phyloP scores from a whole-genome alignment of 2,329 filamentous ascomycete species.

The Apiospora saccharicola region DNA sequence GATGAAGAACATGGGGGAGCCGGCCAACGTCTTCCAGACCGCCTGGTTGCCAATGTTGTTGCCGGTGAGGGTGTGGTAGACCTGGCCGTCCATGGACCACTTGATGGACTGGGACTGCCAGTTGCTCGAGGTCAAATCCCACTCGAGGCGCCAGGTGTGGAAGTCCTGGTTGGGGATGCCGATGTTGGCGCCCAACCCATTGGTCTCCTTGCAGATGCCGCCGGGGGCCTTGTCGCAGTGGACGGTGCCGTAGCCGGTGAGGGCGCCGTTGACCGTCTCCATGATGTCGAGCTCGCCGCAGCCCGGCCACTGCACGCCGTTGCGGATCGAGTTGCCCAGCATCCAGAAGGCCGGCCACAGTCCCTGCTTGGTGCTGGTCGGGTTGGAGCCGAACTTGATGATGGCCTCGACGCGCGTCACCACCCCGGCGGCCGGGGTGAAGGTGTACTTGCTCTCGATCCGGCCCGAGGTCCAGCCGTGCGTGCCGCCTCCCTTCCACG shows the following conservation, averaged over 20 bases:
- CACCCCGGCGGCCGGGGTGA: constrained; percentile 50
- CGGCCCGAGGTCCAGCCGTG: constrained; percentile 58
- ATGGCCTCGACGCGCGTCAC: constrained; percentile 52
- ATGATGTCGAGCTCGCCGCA: constrained; percentile 61
- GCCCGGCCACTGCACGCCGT: constrained; percentile 54
- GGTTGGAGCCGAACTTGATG: constrained; percentile 53
- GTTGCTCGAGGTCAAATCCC: constrained; percentile 51
- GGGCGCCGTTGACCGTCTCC: constrained; percentile 55
- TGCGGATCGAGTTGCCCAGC: constrained; percentile 54
- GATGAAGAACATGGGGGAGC: constrained; percentile 53
- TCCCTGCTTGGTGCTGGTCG: constrained; percentile 34
- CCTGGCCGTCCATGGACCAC: constrained; percentile 55
- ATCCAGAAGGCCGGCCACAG: constrained; percentile 62
- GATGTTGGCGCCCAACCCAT: constrained; percentile 35
- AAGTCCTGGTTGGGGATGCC: constrained; percentile 52
- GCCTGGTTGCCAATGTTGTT: constrained; percentile 47
- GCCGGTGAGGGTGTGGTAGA: constrained; percentile 54
- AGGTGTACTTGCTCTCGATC: constrained; percentile 55
- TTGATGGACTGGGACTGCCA: constrained; percentile 58
- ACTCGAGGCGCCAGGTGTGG: constrained; percentile 57
- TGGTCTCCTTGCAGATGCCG: constrained; percentile 57
- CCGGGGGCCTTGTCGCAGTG: constrained; percentile 55
- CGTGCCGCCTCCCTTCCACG: constrained; percentile 45
- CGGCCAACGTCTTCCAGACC: constrained; percentile 54
- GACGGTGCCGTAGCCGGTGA: constrained; percentile 54